Conservation (phyloP, 2,329 filamentous ascomycete species). For the Xylaria multiplex region DNA sequence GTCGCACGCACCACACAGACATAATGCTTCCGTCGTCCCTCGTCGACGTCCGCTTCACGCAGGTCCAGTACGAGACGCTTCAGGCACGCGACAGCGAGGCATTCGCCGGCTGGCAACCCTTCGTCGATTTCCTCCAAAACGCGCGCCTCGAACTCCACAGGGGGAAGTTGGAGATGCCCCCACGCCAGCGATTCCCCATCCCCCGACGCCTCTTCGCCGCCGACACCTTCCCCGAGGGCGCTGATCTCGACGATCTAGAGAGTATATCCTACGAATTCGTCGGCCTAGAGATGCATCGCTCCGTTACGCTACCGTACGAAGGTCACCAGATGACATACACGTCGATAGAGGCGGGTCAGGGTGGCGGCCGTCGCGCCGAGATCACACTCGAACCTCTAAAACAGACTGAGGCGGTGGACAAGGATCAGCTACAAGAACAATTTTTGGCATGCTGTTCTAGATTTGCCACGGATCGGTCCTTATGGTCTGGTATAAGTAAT, state of each 20-base stretch:
- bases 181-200: conserved; percentile 47
- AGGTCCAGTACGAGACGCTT: conserved; percentile 51
- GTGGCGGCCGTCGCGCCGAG: conserved; percentile 62
- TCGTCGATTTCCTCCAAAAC: conserved; percentile 57
- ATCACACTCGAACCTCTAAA: conserved; percentile 56
- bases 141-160: conserved; percentile 58
- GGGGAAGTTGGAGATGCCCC: conserved; percentile 54
- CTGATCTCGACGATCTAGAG: conserved; percentile 6
- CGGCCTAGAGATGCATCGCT: conserved; percentile 62
- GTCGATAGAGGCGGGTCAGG: conserved; percentile 61
- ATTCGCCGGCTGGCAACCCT: conserved; percentile 46
- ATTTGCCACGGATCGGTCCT: conserved; percentile 33
- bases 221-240: neutral
- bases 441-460: conserved; percentile 40
- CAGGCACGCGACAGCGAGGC: conserved; percentile 40
- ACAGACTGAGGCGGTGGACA: neutral
- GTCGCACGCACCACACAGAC: conserved; percentile 53
- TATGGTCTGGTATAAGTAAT: conserved; percentile 28
- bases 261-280: conserved; percentile 56
- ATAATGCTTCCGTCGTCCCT: conserved; percentile 57
- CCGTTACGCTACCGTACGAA: conserved; percentile 54
- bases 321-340: conserved; percentile 62
- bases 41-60: conserved; percentile 61
- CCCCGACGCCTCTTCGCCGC: conserved; percentile 43
- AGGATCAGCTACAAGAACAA: conserved; percentile 25